These are phyloP conservation scores for Yarrowia bubula DNA, from an alignment of 805 yeast genomes.

Conservation along the genomic window DNA sequence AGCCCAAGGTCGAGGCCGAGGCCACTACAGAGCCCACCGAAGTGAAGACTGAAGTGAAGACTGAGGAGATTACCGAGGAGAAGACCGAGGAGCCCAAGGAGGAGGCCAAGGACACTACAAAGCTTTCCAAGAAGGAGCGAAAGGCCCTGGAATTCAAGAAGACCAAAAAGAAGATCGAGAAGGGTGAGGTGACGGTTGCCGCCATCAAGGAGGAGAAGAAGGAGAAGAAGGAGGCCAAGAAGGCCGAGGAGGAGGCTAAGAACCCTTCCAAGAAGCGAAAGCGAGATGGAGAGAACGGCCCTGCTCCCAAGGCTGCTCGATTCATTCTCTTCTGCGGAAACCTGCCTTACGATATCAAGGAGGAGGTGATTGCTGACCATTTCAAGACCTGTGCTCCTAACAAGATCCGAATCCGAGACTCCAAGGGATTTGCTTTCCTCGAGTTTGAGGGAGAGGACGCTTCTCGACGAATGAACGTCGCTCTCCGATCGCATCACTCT, in stretches of 20 bases:
- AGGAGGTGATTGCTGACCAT: constrained; percentile 62
- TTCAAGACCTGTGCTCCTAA: constrained; percentile 70
- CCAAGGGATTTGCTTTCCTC: constrained; percentile 84
- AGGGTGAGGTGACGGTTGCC: constrained; percentile 40
- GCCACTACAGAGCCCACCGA: not conserved
- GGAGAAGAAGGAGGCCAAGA: constrained; percentile 39
- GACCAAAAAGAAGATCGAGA: constrained; percentile 42
- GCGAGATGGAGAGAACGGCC: constrained; percentile 43
- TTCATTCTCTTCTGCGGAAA: constrained; percentile 89
- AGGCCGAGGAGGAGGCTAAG: constrained; percentile 32
- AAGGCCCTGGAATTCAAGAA: constrained; percentile 36
- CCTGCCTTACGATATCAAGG: constrained; percentile 68
- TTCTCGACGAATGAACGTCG: constrained; percentile 76
- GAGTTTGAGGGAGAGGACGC: constrained; percentile 75
- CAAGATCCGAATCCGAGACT: constrained; percentile 64
- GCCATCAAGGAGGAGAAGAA: constrained; percentile 36
- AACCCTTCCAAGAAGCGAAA: constrained; percentile 44
- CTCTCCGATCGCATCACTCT: constrained; percentile 80
- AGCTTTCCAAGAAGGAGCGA: constrained; percentile 37
- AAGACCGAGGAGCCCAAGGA: not conserved
- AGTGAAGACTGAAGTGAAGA: not conserved
- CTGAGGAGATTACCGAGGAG: not conserved
- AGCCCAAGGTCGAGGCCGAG: not conserved
- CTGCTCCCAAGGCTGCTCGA: constrained; percentile 63
- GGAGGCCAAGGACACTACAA: constrained; percentile 21